Evolutionary conservation across 1,139 yeast genomes (phyloP).

Genomic region (Protomyces lactucae-debilis): DNA sequence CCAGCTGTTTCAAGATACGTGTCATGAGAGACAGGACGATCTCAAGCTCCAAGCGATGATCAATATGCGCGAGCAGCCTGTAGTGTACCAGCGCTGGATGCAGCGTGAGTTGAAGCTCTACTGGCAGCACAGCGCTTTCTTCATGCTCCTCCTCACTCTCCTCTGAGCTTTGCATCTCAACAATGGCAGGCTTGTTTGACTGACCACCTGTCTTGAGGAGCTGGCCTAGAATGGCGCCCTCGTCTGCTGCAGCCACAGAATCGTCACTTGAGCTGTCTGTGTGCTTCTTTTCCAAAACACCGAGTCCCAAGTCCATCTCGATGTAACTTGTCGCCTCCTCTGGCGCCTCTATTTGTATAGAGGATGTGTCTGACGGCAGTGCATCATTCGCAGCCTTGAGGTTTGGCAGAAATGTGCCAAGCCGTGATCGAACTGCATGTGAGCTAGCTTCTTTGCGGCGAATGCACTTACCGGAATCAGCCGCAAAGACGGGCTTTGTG

Average conservation of each 20-base stretch:
- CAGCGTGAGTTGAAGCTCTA: not conserved
- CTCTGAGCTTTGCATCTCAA: not conserved
- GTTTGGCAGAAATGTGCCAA: constrained; percentile 9
- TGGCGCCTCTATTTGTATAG: constrained; percentile 9
- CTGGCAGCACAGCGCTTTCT: not conserved
- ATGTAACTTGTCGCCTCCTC: constrained; percentile 11
- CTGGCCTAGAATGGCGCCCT: constrained; percentile 1
- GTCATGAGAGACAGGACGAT: constrained; percentile 22
- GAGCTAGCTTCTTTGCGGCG: not conserved
- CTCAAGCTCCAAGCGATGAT: constrained; percentile 8
- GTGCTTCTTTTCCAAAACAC: constrained; percentile 23
- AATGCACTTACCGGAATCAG: not conserved
- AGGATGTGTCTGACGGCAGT: constrained; percentile 1
- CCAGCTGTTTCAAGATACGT: constrained; percentile 11
- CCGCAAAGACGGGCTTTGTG: not conserved
- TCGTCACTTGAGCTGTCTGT: not conserved
- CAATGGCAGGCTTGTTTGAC: not conserved
- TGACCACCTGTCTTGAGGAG: not conserved
- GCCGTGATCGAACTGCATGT: constrained; percentile 1
- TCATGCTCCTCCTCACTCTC: not conserved
- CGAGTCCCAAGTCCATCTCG: constrained; percentile 25
- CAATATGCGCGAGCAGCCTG: not conserved
- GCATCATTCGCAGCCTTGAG: constrained; percentile 27
- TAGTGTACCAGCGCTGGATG: constrained; percentile 6
- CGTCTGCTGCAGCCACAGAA: not conserved